Conservation (phyloP, 768 basidiomycete genomes). For the Sistotremastrum suecicum region DNA sequence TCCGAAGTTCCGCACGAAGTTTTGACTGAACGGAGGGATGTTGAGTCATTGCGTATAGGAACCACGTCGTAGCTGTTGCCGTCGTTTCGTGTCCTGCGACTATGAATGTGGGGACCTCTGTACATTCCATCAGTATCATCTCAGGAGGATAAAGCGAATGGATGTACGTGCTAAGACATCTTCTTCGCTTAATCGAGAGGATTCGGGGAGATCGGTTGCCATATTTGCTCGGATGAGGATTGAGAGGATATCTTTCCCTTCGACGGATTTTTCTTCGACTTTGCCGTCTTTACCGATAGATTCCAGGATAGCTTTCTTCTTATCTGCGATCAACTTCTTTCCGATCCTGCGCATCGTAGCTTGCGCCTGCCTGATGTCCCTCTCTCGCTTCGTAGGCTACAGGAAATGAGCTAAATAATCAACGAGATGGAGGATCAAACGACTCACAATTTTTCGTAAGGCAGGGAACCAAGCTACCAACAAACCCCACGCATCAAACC, state of each 20-base stretch:
- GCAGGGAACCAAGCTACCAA: slow-evolving; percentile 22
- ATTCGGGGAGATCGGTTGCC: slow-evolving; percentile 13
- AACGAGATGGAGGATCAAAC: not conserved
- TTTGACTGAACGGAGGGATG: slow-evolving; percentile 19
- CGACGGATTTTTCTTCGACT: slow-evolving; percentile 7
- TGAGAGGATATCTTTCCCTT: slow-evolving; percentile 15
- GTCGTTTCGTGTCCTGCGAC: slow-evolving; percentile 18
- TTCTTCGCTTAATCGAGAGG: slow-evolving; percentile 14
- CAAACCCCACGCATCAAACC: slow-evolving; percentile 13
- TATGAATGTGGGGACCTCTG: slow-evolving; percentile 19
- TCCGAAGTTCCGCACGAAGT: slow-evolving; percentile 19
- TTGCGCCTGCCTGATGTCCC: slow-evolving; percentile 25
- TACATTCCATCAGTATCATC: not conserved
- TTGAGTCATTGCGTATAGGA: slow-evolving; percentile 17
- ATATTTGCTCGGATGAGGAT: slow-evolving; percentile 19
- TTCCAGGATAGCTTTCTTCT: slow-evolving; percentile 23
- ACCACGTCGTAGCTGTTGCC: slow-evolving; percentile 13
- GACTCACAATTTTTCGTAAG: slow-evolving; percentile 26
- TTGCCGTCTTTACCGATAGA: not conserved
- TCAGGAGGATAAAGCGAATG: not conserved
- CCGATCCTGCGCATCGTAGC: slow-evolving; percentile 40
- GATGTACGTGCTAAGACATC: slow-evolving; percentile 16
- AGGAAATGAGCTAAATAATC: not conserved
- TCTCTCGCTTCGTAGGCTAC: slow-evolving; percentile 5
- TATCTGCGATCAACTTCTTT: slow-evolving; percentile 35